Evolutionary conservation across 345 rosid species (phyloP), one percentile per base, ranked within the genome.

Genomic region (Eucalyptus pauciflora): DNA sequence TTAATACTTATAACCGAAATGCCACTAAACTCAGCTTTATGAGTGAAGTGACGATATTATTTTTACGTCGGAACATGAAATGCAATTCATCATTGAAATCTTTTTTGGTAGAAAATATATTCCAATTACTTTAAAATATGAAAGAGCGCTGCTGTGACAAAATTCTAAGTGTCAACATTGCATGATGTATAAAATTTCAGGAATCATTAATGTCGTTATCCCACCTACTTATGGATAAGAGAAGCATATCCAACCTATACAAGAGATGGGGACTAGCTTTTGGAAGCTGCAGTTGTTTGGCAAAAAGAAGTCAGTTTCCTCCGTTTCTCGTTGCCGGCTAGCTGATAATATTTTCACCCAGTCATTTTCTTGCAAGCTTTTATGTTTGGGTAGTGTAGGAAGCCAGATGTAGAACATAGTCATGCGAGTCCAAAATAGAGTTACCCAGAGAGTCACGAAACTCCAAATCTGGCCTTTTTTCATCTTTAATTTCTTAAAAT

Each of bases 21-120:
- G 76, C 41, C 11, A 3, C 76, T 14, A 1, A n/a, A n/a, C 16
- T 50, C 52, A 27, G 31, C 31, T 25, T 0, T 12, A 10, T 25
- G 31, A 60, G 29, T 27, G 31, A 27, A 60, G 67, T 60, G 67
- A 60, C 37, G 76, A 67, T 7, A n/a, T n/a, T 64, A 7, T 18
- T 64, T 64, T 0, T n/a, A 64, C 10, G 20, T 64, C 33, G 0
- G 18, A 64, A 64, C 76, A 14, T 64, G 33, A 64, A 64, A 64
- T 64, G 37, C 37, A 13, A 62, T 29, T 29, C 31, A 62, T 27
- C 67, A 27, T 60, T 10, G 12, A 56, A 60, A 29, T 60, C 1
- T 5, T 60, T 60, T 1, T 27, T 29, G n/a, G 25, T 27, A 60
- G 69, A 60, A 60, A 11, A 25, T 60, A 27, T 29, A 60, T 27